Percentiles rank a stretch among this genome's conserved stretches.
phyloP scores from a whole-genome alignment of 2,329 filamentous ascomycete genomes.

The Aspergillus intermedius region DNA sequence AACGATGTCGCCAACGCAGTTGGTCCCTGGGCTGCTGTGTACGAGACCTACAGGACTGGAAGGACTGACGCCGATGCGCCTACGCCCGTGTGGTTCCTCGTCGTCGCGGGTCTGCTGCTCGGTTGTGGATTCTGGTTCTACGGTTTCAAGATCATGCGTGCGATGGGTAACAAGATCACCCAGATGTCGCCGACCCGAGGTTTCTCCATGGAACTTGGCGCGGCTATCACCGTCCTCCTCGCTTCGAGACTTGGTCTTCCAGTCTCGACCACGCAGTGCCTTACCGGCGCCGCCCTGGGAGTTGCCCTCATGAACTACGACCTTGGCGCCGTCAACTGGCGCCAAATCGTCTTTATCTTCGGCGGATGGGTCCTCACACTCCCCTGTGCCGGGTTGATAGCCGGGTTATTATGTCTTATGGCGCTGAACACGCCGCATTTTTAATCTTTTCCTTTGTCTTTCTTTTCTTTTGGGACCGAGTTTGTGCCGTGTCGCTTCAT shows the following conservation, averaged over 20 bases:
- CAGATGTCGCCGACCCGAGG: slow-evolving; percentile 30
- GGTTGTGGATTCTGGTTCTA: slow-evolving; percentile 39
- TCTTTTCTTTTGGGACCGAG: background rate
- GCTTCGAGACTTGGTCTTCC: slow-evolving; percentile 30
- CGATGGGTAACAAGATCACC: slow-evolving; percentile 39
- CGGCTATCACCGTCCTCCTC: slow-evolving; percentile 34
- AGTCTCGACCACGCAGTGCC: slow-evolving; percentile 34
- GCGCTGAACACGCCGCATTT: slow-evolving; percentile 38
- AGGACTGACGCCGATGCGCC: slow-evolving; percentile 24
- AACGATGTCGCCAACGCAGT: slow-evolving; percentile 42
- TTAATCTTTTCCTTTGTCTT: background rate
- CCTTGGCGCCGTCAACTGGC: slow-evolving; percentile 40
- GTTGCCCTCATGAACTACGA: slow-evolving; percentile 34
- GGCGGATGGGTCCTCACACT: slow-evolving; percentile 42
- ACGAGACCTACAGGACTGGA: slow-evolving; percentile 29
- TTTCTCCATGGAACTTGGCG: slow-evolving; percentile 35
- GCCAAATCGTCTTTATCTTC: slow-evolving; percentile 39
- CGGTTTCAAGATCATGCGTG: slow-evolving; percentile 37
- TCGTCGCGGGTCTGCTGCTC: slow-evolving; percentile 34
- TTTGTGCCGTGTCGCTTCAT: background rate
- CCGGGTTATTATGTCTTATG: slow-evolving; percentile 36
- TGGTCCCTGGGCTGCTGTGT: slow-evolving; percentile 36
- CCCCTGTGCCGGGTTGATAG: slow-evolving; percentile 36
- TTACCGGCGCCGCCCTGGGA: slow-evolving; percentile 31
- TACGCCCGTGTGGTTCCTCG: slow-evolving; percentile 37